phyloP scores from a whole-genome alignment of 129 eudicot species.

The Flaveria linearis region DNA sequence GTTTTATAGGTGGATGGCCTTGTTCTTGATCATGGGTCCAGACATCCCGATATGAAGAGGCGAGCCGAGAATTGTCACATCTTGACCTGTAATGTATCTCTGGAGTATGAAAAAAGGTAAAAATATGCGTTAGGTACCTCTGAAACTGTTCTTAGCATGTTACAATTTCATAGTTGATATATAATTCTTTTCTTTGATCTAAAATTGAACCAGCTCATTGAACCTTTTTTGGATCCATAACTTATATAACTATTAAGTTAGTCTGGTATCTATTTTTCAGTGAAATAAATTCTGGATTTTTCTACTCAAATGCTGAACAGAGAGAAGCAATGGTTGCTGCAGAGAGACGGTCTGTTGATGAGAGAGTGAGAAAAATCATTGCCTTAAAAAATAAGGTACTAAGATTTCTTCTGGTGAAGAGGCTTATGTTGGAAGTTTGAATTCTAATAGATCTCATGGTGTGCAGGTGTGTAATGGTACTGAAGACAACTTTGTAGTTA shows the following conservation, averaged over 20 bases:
- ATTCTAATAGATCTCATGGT: slow-evolving; percentile 1
- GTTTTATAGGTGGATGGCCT: slow-evolving; percentile 83
- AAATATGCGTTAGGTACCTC: neutral
- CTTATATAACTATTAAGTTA: neutral
- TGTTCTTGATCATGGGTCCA: slow-evolving; percentile 98
- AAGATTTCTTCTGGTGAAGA: neutral
- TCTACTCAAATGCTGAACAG: slow-evolving; percentile 90
- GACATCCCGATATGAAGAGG: slow-evolving; percentile 98
- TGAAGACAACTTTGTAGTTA: slow-evolving; percentile 74
- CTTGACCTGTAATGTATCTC: slow-evolving; percentile 83
- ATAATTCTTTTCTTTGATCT: neutral
- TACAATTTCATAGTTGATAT: neutral
- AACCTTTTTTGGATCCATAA: neutral
- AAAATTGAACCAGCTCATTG: neutral
- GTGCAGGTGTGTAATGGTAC: slow-evolving; percentile 66
- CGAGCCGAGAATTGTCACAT: slow-evolving; percentile 93
- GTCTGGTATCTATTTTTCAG: slow-evolving; percentile 41
- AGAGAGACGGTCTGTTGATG: slow-evolving; percentile 90
- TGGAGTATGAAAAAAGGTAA: slow-evolving; percentile 97
- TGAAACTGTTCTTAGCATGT: neutral
- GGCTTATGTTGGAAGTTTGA: neutral
- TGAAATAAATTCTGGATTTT: slow-evolving; percentile 93
- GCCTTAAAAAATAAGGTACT: slow-evolving; percentile 80
- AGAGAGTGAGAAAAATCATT: slow-evolving; percentile 77
- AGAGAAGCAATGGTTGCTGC: slow-evolving; percentile 96